A percentile compares a stretch with the other conserved stretches of the same genome.
Evolutionary conservation across 805 yeast species (phyloP).

Genomic region (Metschnikowia sp.): DNA sequence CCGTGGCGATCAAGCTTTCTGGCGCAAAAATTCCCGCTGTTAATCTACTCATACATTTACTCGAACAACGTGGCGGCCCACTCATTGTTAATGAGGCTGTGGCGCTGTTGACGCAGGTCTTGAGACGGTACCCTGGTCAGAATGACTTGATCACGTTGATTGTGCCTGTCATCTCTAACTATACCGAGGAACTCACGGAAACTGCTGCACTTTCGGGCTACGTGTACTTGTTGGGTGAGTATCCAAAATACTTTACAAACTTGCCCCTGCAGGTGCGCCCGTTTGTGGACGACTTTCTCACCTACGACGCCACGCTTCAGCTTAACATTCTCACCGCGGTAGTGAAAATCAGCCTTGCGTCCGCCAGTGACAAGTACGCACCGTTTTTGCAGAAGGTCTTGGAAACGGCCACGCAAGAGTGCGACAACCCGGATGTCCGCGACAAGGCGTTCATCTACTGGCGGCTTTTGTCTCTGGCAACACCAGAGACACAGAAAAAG

Average conservation of each 20-base stretch:
- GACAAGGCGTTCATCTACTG: slow-evolving; percentile 79
- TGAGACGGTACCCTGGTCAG: slow-evolving; percentile 61
- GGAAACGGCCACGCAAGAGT: slow-evolving; percentile 58
- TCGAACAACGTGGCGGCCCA: slow-evolving; percentile 61
- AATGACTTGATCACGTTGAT: slow-evolving; percentile 48
- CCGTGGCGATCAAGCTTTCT: slow-evolving; percentile 63
- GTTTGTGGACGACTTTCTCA: slow-evolving; percentile 51
- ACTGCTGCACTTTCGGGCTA: slow-evolving; percentile 55
- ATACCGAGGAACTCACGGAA: slow-evolving; percentile 46
- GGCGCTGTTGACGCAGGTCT: slow-evolving; percentile 57
- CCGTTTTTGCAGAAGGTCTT: slow-evolving; percentile 54
- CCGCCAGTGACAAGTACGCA: slow-evolving; percentile 27
- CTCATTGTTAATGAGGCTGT: slow-evolving; percentile 59
- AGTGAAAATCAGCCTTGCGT: slow-evolving; percentile 49
- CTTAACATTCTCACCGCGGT: slow-evolving; percentile 56
- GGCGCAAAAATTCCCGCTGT: slow-evolving; percentile 54
- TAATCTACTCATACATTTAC: slow-evolving; percentile 55
- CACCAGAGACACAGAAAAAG: slow-evolving; percentile 42
- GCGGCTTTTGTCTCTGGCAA: slow-evolving; percentile 61
- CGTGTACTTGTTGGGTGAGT: slow-evolving; percentile 72
- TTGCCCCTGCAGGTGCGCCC: slow-evolving; percentile 44
- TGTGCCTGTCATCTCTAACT: slow-evolving; percentile 51
- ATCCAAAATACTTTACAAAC: slow-evolving; percentile 56
- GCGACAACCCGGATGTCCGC: slow-evolving; percentile 73
- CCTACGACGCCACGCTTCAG: slow-evolving; percentile 60